phyloP scores from a whole-genome alignment of 768 basidiomycete genomes.

The Daedaleopsis nitida region DNA sequence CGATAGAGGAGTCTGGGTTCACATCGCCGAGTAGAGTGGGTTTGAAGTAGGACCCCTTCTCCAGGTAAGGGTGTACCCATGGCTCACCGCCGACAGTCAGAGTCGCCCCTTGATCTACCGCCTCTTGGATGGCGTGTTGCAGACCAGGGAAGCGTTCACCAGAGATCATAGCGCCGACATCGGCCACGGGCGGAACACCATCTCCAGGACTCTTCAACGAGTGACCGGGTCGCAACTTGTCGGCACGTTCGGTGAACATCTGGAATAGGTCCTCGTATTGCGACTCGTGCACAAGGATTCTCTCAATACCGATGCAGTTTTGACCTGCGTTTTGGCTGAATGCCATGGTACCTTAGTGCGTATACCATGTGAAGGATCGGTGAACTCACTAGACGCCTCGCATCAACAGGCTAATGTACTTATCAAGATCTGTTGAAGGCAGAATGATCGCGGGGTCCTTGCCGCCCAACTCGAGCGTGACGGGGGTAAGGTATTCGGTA shows the following conservation, averaged over 20 bases:
- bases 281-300: constrained; percentile 79
- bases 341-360: neutral
- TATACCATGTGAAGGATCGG: neutral
- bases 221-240: constrained; percentile 75
- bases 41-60: constrained; percentile 79
- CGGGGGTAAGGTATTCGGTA: constrained; percentile 84
- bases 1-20: constrained; percentile 68
- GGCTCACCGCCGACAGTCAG: constrained; percentile 64
- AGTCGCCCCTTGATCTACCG: constrained; percentile 67
- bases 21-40: constrained; percentile 89
- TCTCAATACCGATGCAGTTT: constrained; percentile 97
- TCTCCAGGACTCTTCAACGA: constrained; percentile 68
- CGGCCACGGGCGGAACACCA: constrained; percentile 72
- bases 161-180: constrained; percentile 88
- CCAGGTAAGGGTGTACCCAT: constrained; percentile 65
- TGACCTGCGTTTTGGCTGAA: constrained; percentile 89
- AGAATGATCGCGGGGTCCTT: constrained; percentile 94
- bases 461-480: constrained; percentile 92
- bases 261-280: constrained; percentile 78
- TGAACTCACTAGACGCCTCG: constrained; percentile 84
- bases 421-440: constrained; percentile 79
- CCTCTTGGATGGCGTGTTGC: constrained; percentile 67
- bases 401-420: constrained; percentile 83
- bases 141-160: constrained; percentile 70
- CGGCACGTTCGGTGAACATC: constrained; percentile 62